Evolutionary conservation across 495 filamentous ascomycete species (phyloP).

Genomic region (Bacidia rubella): DNA sequence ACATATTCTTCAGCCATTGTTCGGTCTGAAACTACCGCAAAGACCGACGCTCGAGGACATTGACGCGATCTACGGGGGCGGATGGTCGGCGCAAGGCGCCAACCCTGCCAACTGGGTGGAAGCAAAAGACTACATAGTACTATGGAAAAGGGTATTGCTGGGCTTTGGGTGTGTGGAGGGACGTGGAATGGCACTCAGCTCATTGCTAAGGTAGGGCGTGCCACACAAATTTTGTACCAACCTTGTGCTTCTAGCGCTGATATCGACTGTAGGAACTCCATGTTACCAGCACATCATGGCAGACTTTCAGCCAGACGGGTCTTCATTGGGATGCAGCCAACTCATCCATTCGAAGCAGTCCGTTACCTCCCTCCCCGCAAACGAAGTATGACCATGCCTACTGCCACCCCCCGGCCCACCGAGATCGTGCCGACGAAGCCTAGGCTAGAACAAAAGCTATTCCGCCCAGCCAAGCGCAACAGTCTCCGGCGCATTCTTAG

Average conservation of each 20-base stretch:
- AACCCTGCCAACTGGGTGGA: not conserved
- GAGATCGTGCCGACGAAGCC: no score
- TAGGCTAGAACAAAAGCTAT: no score
- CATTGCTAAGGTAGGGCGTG: no score
- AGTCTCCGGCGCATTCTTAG: no score
- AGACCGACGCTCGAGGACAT: not conserved
- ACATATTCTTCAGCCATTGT: not conserved
- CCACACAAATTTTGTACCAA: no score
- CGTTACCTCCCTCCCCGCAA: not conserved
- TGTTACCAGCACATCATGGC: not conserved
- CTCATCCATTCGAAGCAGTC: not conserved
- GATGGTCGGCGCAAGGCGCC: not conserved
- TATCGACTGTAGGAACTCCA: not conserved
- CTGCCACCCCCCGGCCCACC: no score
- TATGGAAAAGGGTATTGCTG: not conserved
- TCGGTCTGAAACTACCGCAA: not conserved
- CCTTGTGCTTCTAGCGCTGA: no score
- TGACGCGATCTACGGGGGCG: not conserved
- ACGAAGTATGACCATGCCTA: no score
- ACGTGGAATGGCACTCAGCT: no score
- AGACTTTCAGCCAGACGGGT: not conserved
- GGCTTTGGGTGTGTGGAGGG: not conserved
- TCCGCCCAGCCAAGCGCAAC: no score
- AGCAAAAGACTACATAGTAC: not conserved
- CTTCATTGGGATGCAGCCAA: not conserved